A percentile compares a stretch with the other conserved stretches of the same genome.
phyloP scores from a whole-genome alignment of 2,329 filamentous ascomycete species.

The Pseudogymnoascus sp. region DNA sequence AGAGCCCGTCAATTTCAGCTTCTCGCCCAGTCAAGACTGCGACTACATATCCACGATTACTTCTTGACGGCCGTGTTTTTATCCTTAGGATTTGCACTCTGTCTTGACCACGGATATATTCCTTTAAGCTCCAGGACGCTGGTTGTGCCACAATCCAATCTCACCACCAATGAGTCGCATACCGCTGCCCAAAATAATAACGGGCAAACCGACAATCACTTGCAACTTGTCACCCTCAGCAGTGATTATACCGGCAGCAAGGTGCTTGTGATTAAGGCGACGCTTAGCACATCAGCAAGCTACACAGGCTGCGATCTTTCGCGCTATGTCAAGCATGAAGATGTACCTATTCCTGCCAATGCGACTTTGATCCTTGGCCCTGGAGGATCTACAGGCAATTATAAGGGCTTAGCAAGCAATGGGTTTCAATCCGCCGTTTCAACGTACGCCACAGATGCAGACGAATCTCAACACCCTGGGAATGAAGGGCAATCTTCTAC shows the following conservation, averaged over 20 bases:
- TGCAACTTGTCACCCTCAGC: conserved; percentile 6
- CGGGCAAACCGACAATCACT: background rate
- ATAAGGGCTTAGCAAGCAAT: background rate
- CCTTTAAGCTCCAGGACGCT: conserved; percentile 30
- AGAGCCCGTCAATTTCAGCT: conserved; percentile 10
- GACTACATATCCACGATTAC: conserved; percentile 23
- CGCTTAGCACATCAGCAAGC: background rate
- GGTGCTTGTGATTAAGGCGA: conserved; percentile 11
- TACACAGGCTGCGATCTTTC: background rate
- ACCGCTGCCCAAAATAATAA: background rate
- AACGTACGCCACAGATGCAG: background rate
- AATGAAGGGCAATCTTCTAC: background rate
- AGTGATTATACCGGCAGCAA: conserved; percentile 3
- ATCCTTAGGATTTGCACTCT: conserved; percentile 27
- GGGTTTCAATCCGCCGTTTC: background rate
- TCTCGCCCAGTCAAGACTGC: background rate
- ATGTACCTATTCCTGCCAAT: background rate
- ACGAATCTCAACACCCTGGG: background rate
- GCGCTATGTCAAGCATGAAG: background rate
- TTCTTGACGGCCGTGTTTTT: conserved; percentile 30
- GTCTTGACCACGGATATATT: conserved; percentile 26
- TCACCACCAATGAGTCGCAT: background rate
- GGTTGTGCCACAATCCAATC: conserved; percentile 18
- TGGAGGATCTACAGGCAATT: conserved; percentile 12
- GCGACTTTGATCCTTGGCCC: conserved; percentile 27